Conservation (phyloP, 1,284 basidiomycete species). For the Rhodotorula sp. region DNA sequence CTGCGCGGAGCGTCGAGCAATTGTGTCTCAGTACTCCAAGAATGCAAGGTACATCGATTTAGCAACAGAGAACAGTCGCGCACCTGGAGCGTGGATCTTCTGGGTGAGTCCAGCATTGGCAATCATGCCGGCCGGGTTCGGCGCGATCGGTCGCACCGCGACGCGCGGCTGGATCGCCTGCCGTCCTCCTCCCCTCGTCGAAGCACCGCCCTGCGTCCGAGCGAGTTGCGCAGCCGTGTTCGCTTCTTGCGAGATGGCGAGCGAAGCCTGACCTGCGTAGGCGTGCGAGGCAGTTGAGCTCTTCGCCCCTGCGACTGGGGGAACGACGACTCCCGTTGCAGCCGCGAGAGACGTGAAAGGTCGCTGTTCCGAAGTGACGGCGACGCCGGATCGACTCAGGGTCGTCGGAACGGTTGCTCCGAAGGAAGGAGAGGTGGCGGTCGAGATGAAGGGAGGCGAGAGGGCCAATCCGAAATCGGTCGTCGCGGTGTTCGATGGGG, state of each 20-base stretch:
- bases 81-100: conserved; percentile 20
- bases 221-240: not conserved
- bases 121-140: conserved; percentile 25
- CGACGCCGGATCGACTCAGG: not conserved
- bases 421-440: not conserved
- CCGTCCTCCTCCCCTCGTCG: no score
- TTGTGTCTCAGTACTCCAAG: not conserved
- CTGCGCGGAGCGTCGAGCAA: not conserved
- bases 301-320: not conserved
- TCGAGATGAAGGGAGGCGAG: not conserved
- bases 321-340: conserved; percentile 13
- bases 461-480: not conserved
- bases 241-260: not conserved
- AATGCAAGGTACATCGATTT: not conserved
- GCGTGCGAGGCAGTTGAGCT: not conserved
- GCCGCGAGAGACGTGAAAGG: conserved; percentile 12
- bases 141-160: not conserved
- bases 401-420: not conserved
- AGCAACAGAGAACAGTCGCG: not conserved
- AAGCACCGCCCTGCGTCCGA: not conserved
- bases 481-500: not conserved
- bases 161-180: no score
- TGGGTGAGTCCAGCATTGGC: conserved; percentile 28
- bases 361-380: not conserved
- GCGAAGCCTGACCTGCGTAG: not conserved